Evolutionary conservation across 805 yeast species (phyloP), one percentile per base, ranked within the genome.

Genomic region (Dipodascus albidus): DNA sequence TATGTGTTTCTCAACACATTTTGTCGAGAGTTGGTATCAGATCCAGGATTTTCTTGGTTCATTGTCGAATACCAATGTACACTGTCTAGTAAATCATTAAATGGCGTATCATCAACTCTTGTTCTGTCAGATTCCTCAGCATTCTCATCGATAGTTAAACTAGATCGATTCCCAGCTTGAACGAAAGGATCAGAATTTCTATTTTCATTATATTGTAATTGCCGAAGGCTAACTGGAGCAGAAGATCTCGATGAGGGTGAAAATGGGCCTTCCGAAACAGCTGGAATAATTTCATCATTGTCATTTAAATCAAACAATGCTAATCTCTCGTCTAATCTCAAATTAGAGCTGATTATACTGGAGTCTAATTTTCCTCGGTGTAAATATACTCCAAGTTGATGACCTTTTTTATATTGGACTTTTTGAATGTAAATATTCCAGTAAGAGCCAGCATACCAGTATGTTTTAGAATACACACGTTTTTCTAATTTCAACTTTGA

Each of bases 381-480:
- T 44, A 79, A 61, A 60, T 79, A 79, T 6, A 79, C 82, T 3
- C 83, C 83, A 61, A 79, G 71, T 56, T 79, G 82, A 55, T 62
- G 72, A 2, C 74, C 71, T 53, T 71, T 67, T 54, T 72, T 71
- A 48, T 67, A 64, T 21, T 68, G 67, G 41, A 73, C 72, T 57
- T 76, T 78, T 54, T 79, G 82, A 31, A 78, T 65, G 60, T 79
- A 79, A 6, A 79, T 62, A 57, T 76, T 77, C 83, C 83, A 79
- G 58, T 74, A 76, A 9, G 82, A 77, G 0, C 83, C 83, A n/a
- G 81, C 81, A 59, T 78, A 78, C 81, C 82, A 78, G 33, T 77
- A 67, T 0, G 80, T 73, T 54, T 74, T 72, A 8, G 78, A 75
- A 58, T 78, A 78, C 1, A 76, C 75, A 47, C 82, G 64, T 58